A percentile compares a stretch with the other conserved stretches of the same genome.
phyloP scores from a whole-genome alignment of 148 eudicot species.

The Diospyros lotus region DNA sequence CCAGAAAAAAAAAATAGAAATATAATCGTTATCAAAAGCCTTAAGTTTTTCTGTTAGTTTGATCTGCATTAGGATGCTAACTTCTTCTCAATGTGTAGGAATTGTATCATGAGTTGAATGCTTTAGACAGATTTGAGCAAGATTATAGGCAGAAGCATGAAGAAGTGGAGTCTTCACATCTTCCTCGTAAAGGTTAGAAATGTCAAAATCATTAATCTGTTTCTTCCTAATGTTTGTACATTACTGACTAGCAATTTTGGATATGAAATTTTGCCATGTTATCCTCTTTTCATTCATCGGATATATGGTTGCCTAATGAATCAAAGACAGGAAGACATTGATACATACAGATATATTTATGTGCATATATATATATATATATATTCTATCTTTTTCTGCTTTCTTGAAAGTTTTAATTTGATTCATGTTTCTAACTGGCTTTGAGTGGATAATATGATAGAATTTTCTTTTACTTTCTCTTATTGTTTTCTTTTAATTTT shows the following conservation, averaged over 20 bases:
- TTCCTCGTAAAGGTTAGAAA: constrained; percentile 78
- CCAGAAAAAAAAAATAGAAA: neutral
- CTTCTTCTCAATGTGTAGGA: constrained; percentile 49
- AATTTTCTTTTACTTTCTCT: neutral
- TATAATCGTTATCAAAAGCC: neutral
- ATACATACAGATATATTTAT: neutral
- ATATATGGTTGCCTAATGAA: neutral
- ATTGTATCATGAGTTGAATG: constrained; percentile 87
- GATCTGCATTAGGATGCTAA: constrained; percentile 9
- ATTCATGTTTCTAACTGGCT: neutral
- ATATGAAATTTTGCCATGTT: neutral
- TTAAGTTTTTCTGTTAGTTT: neutral
- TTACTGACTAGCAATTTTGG: neutral
- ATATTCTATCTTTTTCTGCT: constrained; percentile 4
- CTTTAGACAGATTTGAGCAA: constrained; percentile 84
- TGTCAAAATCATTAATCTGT: neutral
- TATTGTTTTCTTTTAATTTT: neutral
- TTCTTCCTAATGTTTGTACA: neutral
- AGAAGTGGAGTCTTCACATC: constrained; percentile 72
- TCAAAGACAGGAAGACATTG: neutral
- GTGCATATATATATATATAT: neutral
- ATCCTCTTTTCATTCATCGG: neutral
- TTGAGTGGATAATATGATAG: neutral
- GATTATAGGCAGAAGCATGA: constrained; percentile 76
- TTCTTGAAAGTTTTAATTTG: neutral